Evolutionary conservation across 2,329 filamentous ascomycete genomes (phyloP), one percentile per base, ranked within the genome.

Genomic region (Ophiostoma triangulosporum): DNA sequence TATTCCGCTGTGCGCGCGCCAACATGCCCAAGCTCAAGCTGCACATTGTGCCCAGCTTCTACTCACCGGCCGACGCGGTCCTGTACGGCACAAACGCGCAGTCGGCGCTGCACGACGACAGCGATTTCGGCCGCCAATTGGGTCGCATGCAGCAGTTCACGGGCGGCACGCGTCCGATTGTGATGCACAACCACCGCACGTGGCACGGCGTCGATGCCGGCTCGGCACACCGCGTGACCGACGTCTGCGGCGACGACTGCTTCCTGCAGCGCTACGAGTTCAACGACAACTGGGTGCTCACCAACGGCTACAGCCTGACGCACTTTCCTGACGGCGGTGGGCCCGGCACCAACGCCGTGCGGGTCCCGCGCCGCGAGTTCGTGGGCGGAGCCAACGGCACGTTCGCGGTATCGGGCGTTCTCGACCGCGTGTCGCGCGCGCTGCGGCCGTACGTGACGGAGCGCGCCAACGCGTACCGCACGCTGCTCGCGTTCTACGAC

Each of bases 241-340:
- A 69, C 26, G 61, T 66, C 8, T 73, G 71, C 57, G 72, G 72
- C 20, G 70, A 73, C 52, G 63, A 65, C 11, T 73, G 71, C 58
- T 74, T 73, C 60, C 65, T 74, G 57, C 71, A 73, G 59, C 68
- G 71, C 6, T 74, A 71, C 56, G 60, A 64, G 31, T 74, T 74
- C 60, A 63, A 61, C 36, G 70, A 73, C 59, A 65, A 68, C 59
- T 75, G 72, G 72, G 64, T 74, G 4, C 64, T 75, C 5, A 68
- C 72, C 43, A 74, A 73, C 56, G 73, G 73, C 5, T 65, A 71
- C 59, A 69, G 70, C 29, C 65, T 75, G 54, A 67, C 65, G 2
- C 32, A 40, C 32, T 36, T 51, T 57, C 65, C 66, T 0, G 29
- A 54, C 49, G 65, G 68, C 51, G 67, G 24, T n/a, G 26, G 17